phyloP scores from a whole-genome alignment of 2,329 filamentous ascomycete species.

The Zalaria obscura region DNA sequence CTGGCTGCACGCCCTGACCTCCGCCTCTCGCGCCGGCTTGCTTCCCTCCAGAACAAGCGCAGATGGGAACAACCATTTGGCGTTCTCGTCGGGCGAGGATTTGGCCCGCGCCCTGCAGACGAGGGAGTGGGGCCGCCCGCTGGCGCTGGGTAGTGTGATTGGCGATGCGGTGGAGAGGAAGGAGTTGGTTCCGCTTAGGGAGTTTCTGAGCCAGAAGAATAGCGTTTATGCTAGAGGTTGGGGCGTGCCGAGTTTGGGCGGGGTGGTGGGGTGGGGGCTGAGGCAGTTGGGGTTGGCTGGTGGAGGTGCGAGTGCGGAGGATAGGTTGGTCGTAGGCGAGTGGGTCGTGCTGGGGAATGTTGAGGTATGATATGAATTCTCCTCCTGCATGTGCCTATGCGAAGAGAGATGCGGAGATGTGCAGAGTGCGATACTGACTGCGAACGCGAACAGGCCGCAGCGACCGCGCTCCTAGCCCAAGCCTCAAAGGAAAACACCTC shows the following conservation, averaged over 20 bases:
- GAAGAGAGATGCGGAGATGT: no score
- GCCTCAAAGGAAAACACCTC: slow-evolving; percentile 16
- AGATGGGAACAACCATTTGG: slow-evolving; percentile 23
- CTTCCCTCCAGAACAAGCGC: slow-evolving; percentile 18
- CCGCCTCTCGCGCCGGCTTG: slow-evolving; percentile 51
- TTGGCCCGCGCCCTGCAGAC: slow-evolving; percentile 60
- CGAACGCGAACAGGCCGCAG: slow-evolving; percentile 17
- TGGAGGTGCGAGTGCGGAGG: slow-evolving; percentile 27
- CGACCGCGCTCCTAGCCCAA: slow-evolving; percentile 23
- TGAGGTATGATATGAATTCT: slow-evolving; percentile 27
- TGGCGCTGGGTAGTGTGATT: slow-evolving; percentile 67
- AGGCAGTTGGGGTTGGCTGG: slow-evolving; percentile 43
- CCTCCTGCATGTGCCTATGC: no score
- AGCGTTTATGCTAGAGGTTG: slow-evolving; percentile 62
- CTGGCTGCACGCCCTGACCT: slow-evolving; percentile 63
- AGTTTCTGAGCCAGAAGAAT: slow-evolving; percentile 51
- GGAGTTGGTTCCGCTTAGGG: slow-evolving; percentile 54
- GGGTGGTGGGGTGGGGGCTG: slow-evolving; percentile 61
- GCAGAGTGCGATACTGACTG: no score
- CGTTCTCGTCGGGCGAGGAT: slow-evolving; percentile 41
- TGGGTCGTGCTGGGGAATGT: slow-evolving; percentile 54
- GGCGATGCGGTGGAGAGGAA: slow-evolving; percentile 56
- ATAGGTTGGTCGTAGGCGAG: slow-evolving; percentile 44
- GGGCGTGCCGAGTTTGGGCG: slow-evolving; percentile 50
- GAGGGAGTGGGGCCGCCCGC: slow-evolving; percentile 65